Evolutionary conservation across 441 rosid species (phyloP), one percentile per base, ranked within the genome.

Genomic region (Mallotus japonicus): DNA sequence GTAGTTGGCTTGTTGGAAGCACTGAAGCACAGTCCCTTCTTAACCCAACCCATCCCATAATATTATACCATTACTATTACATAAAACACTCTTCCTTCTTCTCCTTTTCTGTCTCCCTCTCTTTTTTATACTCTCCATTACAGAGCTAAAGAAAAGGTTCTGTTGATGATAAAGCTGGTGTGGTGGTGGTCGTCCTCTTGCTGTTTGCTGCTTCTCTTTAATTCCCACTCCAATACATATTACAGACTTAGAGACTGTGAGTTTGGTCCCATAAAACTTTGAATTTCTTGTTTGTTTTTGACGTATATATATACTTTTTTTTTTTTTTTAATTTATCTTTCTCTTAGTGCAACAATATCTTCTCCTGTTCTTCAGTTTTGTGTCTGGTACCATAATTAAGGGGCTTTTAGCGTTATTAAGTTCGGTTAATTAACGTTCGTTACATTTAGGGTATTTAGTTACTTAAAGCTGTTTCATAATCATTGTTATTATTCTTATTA

Each of bases 1-100:
- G 85, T 87, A 81, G 85, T 79, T 85, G 86, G 78, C 85, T 80
- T 90, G 97, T 87, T 87, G 95, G 93, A 74, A 79, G 79, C 86
- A 75, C 88, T 50, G 88, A 80, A 83, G 88, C 92, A 88, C 54
- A 68, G 67, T 59, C 61, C 55, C 50, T 49, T 10, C 19, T 42
- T 60, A 56, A 28, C 56, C 24, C 53, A 17, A 28, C 19, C 50
- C 10, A 20, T 12, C 53, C 24, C 8, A 2, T 0, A 32, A 50
- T 54, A 32, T 61, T 14, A 28, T 28, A 28, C 32, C 32, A 28
- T 28, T 28, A 28, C 32, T 28, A 28, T 28, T 28, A 28, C 32
- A 28, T 28, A 28, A 28, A 28, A 28, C 32, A 28, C 32, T 28
- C 32, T 28, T 28, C 32, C 32, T 28, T 28, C 32, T 28, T 28